Evolutionary conservation across 1,284 basidiomycete species (phyloP).

Genomic region (Chondrostereum purpureum): DNA sequence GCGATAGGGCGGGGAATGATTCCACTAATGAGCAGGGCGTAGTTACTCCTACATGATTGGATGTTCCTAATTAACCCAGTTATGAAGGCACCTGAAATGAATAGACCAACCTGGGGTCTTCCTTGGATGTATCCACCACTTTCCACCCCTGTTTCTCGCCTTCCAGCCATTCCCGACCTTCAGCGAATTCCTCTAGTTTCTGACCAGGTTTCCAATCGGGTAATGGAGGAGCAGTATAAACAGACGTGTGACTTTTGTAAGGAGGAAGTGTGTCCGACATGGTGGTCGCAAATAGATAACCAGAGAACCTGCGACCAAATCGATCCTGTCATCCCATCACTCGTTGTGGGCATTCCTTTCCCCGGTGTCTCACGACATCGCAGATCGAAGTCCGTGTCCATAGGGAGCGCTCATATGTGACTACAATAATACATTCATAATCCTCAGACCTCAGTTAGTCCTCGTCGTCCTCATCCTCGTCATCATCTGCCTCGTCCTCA

Average conservation of each 20-base stretch:
- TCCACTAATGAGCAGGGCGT: not conserved
- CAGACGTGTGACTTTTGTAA: constrained; percentile 3
- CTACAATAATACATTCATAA: no score
- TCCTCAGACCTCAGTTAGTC: constrained; percentile 8
- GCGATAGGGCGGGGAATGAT: constrained; percentile 1
- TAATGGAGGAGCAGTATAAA: constrained; percentile 8
- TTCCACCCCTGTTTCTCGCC: not conserved
- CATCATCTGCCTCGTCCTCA: constrained; percentile 83
- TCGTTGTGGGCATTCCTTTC: no score
- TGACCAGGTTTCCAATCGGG: constrained; percentile 5
- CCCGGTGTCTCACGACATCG: not conserved
- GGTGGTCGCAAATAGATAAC: no score
- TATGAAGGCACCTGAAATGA: not conserved
- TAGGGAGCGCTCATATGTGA: not conserved
- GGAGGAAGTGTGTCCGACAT: no score
- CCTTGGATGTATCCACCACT: not conserved
- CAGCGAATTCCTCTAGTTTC: not conserved
- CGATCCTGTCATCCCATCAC: no score
- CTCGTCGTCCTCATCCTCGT: constrained; percentile 52
- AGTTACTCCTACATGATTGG: not conserved
- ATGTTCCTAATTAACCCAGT: not conserved
- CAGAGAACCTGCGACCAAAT: no score
- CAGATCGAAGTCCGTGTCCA: not conserved
- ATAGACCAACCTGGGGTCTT: not conserved
- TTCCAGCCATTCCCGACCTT: constrained; percentile 1